A percentile compares a stretch with the other conserved stretches of the same genome.
These are phyloP conservation scores for Crithidia mellificae DNA, from an alignment of 208 protist genomes.

Conservation along the genomic window DNA sequence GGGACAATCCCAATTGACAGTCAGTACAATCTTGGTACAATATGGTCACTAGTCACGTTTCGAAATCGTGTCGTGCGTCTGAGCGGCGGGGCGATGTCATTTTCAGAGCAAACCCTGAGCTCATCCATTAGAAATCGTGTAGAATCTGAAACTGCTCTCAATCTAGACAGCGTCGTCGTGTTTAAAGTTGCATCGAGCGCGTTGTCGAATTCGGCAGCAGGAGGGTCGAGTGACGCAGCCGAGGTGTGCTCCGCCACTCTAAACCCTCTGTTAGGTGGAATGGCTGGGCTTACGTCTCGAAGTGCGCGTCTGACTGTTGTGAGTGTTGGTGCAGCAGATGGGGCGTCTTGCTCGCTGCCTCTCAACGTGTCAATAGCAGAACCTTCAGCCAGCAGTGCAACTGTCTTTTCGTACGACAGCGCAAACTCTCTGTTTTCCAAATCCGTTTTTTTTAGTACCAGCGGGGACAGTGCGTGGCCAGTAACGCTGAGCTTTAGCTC, in stretches of 20 bases:
- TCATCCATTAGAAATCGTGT: conserved; percentile 8
- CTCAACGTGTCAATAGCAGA: conserved; percentile 14
- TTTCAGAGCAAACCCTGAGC: conserved; percentile 24
- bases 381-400: background rate
- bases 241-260: conserved; percentile 30
- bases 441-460: conserved; percentile 19
- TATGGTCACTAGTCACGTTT: conserved; percentile 44
- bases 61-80: conserved; percentile 6
- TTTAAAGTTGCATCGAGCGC: conserved; percentile 41
- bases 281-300: conserved; percentile 29
- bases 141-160: conserved; percentile 42
- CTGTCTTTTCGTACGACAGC: background rate
- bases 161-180: conserved; percentile 33
- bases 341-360: conserved; percentile 4
- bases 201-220: background rate
- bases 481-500: conserved; percentile 27
- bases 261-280: conserved; percentile 37
- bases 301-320: conserved; percentile 29
- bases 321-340: background rate
- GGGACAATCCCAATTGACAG: conserved; percentile 68
- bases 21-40: conserved; percentile 42
- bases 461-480: conserved; percentile 24
- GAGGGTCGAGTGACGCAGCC: background rate
- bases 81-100: conserved; percentile 27
- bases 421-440: conserved; percentile 6